Conservation (phyloP, 2,329 filamentous ascomycete species). For the Pyrenophora tritici-repentis region DNA sequence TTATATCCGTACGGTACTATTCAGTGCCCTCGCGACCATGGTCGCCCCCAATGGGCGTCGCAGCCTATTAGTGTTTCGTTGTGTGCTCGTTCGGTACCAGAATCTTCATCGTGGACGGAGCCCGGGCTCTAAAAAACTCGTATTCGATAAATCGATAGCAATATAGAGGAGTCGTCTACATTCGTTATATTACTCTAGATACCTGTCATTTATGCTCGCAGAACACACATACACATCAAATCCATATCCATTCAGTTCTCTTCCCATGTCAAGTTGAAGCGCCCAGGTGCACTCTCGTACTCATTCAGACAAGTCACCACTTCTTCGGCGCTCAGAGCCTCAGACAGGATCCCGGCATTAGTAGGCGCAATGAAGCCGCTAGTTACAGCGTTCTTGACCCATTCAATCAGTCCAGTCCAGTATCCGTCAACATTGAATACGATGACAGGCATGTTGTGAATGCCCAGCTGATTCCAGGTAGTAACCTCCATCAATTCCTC, state of each 20-base stretch:
- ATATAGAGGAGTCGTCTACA: no score
- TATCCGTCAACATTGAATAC: constrained; percentile 88
- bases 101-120: no score
- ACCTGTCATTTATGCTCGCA: no score
- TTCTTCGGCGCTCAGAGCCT: constrained; percentile 72
- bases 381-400: constrained; percentile 76
- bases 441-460: constrained; percentile 76
- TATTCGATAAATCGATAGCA: no score
- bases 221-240: no score
- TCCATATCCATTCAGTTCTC: constrained; percentile 39
- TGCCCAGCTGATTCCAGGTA: constrained; percentile 96
- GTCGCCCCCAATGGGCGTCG: no score
- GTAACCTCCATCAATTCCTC: constrained; percentile 92
- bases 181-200: no score
- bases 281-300: constrained; percentile 75
- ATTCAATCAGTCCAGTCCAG: constrained; percentile 83
- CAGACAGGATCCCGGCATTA: constrained; percentile 77
- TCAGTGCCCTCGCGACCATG: no score
- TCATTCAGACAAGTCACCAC: constrained; percentile 71
- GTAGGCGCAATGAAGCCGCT: constrained; percentile 75
- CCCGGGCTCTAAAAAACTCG: no score
- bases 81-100: no score
- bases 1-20: no score
- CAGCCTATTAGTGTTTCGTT: no score
- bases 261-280: constrained; percentile 83